A percentile compares a stretch with the other conserved stretches of the same genome.
Evolutionary conservation across 176 grass and related monocot genomes (phyloP).

Genomic region (Oryza officinalis): DNA sequence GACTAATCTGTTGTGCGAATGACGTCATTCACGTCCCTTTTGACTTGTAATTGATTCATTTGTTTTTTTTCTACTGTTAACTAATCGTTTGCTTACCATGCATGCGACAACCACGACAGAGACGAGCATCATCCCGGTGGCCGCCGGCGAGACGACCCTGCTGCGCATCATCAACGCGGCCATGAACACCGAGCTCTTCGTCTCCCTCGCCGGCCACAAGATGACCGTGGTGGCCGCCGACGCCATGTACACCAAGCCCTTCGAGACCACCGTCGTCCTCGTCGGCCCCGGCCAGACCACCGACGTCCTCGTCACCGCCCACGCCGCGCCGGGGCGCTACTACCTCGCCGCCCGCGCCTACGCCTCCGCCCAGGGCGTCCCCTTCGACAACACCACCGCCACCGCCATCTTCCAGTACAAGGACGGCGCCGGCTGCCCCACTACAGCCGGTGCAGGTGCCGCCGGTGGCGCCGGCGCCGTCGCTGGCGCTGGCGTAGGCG

Average conservation of each 20-base stretch:
- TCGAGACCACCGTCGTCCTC: slow-evolving; percentile 61
- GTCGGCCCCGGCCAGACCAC: slow-evolving; percentile 87
- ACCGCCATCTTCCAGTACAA: slow-evolving; percentile 87
- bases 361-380: slow-evolving; percentile 44
- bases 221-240: slow-evolving; percentile 91
- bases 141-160: slow-evolving; percentile 62
- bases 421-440: slow-evolving; percentile 23
- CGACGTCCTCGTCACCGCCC: slow-evolving; percentile 79
- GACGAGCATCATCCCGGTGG: slow-evolving; percentile 69
- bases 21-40: neutral
- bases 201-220: slow-evolving; percentile 76
- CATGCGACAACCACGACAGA: slow-evolving; percentile 31
- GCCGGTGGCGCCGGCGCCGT: neutral
- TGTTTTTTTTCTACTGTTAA: neutral
- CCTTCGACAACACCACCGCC: slow-evolving; percentile 89
- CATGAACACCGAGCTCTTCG: slow-evolving; percentile 79
- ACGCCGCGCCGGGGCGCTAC: slow-evolving; percentile 69
- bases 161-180: slow-evolving; percentile 83
- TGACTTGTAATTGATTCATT: neutral
- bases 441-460: neutral
- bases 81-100: neutral
- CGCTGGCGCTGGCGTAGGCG: neutral
- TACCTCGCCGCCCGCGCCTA: slow-evolving; percentile 82
- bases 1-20: neutral
- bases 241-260: slow-evolving; percentile 76